These are phyloP conservation scores for Anthracocystis setariae DNA, from an alignment of 1,284 basidiomycete genomes.

Conservation along the genomic window DNA sequence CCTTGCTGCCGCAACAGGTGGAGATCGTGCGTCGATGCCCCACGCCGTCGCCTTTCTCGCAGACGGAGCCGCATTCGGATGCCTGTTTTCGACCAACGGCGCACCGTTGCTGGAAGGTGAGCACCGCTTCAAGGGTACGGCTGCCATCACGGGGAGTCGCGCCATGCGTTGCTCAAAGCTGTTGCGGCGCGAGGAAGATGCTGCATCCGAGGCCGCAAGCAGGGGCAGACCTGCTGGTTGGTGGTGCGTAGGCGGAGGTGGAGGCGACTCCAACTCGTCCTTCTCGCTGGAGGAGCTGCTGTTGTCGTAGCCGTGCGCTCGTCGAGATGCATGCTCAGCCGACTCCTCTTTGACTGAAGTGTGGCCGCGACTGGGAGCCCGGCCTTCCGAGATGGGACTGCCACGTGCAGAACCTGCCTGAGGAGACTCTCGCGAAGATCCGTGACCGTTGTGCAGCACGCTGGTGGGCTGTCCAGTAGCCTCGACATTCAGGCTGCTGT, in stretches of 20 bases:
- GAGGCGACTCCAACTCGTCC: constrained; percentile 47
- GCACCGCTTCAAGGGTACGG: constrained; percentile 50
- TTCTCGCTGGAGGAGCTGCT: constrained; percentile 45
- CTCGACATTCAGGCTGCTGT: constrained; percentile 21
- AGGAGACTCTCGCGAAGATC: constrained; percentile 23
- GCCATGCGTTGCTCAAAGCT: constrained; percentile 57
- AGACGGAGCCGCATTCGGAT: constrained; percentile 11
- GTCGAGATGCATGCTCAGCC: constrained; percentile 17
- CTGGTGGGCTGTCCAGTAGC: constrained; percentile 9
- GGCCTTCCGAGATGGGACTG: constrained; percentile 21
- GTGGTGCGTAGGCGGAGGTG: constrained; percentile 20
- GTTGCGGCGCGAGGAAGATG: constrained; percentile 35
- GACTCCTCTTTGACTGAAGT: constrained; percentile 19
- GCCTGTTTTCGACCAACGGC: constrained; percentile 10
- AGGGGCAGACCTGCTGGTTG: constrained; percentile 8
- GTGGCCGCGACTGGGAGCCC: background rate
- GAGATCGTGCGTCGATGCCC: constrained; percentile 45
- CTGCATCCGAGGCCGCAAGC: constrained; percentile 13
- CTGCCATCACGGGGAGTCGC: constrained; percentile 47
- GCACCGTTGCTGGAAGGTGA: constrained; percentile 25
- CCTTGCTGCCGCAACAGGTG: constrained; percentile 12
- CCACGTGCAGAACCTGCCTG: constrained; percentile 14
- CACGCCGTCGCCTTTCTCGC: constrained; percentile 40
- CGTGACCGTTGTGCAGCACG: constrained; percentile 28
- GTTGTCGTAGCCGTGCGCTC: constrained; percentile 25